Evolutionary conservation across 371 early-diverging fungal species (phyloP), one percentile per base, ranked within the genome.

Genomic region (Mortierella sp.): DNA sequence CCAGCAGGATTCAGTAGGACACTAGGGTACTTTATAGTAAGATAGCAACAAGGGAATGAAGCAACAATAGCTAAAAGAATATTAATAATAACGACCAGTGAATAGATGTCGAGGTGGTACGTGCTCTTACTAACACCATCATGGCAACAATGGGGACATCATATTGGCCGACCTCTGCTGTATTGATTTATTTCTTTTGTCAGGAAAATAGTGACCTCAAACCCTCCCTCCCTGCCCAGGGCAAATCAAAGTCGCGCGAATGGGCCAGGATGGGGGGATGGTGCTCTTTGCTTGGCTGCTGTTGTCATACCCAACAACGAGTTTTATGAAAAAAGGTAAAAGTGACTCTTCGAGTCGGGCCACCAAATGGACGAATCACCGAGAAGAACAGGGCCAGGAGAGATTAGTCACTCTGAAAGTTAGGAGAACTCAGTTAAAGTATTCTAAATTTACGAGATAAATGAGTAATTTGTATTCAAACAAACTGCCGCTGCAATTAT

Each of bases 261-360:
- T 73, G 64, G 74, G 56, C 64, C 68, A 68, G 67, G 67, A 47
- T 73, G 68, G 74, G 73, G n/a, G 56, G 60, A 73, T 73, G 67
- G 67, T 61, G 67, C 74, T 37, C 61, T 31, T 64, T 66, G 66
- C 66, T 60, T 62, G 63, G 74, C 74, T 68, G 53, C 32, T 58
- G 63, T 40, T 73, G 68, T 49, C 58, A 57, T 63, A 51, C 54
- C 49, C 47, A 45, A 45, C 22, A 42, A 53, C 54, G 68, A 66
- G 68, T 67, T 63, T 58, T 68, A 65, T 66, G 67, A 66, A 72
- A 45, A 56, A 32, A 15, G 45, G 17, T 51, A 37, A 64, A 57
- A 53, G 17, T 42, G 63, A 62, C 67, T 67, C 67, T 60, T 32
- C 28, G 40, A n/a, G 13, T 26, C 40, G 66, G 61, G 37, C 49